These are phyloP conservation scores for Fusarium sp. DNA, from an alignment of 2,329 filamentous ascomycete species.

Conservation along the genomic window DNA sequence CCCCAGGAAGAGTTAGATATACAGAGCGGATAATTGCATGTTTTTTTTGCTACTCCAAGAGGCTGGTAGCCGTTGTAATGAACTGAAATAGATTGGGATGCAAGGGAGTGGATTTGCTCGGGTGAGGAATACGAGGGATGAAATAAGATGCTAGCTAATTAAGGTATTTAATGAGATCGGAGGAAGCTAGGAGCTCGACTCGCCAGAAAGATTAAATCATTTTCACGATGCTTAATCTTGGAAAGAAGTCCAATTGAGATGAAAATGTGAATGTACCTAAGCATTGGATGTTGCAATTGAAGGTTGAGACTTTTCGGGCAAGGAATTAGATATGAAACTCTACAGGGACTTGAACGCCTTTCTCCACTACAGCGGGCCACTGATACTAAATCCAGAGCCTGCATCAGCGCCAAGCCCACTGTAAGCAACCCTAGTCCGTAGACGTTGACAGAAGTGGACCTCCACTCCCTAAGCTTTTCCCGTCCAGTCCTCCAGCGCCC, in stretches of 20 bases:
- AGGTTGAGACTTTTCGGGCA: neutral
- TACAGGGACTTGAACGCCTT: neutral
- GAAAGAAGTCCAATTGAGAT: neutral
- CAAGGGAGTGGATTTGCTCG: slow-evolving; percentile 8
- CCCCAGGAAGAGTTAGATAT: slow-evolving; percentile 1
- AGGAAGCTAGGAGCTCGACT: neutral
- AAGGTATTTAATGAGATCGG: neutral
- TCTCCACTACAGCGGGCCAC: slow-evolving; percentile 2
- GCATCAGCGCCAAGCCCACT: slow-evolving; percentile 26
- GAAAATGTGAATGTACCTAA: neutral
- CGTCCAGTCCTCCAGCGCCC: neutral
- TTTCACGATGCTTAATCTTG: neutral
- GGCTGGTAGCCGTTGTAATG: neutral
- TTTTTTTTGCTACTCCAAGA: slow-evolving; percentile 11
- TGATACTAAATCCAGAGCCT: slow-evolving; percentile 30
- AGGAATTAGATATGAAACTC: neutral
- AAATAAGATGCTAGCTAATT: neutral
- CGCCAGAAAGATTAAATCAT: neutral
- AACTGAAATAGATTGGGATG: slow-evolving; percentile 24
- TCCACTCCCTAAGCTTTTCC: neutral
- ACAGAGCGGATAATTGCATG: slow-evolving; percentile 21
- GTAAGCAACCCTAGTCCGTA: slow-evolving; percentile 14
- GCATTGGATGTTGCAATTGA: neutral
- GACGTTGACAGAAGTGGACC: slow-evolving; percentile 3
- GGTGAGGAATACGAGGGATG: slow-evolving; percentile 10